Conservation (phyloP, 768 basidiomycete genomes). For the Termitomyces sp. region DNA sequence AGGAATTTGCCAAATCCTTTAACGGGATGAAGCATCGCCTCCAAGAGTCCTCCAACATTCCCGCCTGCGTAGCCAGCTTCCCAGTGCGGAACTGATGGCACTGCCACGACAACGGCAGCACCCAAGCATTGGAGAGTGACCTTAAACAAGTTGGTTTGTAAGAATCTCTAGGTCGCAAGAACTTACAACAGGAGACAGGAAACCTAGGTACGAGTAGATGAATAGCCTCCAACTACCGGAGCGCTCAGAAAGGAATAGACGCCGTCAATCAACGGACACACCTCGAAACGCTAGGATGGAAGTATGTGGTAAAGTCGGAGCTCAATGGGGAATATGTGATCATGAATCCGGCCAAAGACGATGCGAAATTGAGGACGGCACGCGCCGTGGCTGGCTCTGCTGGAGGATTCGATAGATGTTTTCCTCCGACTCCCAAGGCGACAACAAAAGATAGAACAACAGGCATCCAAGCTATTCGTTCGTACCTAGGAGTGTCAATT, state of each 20-base stretch:
- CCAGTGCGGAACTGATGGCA: slow-evolving; percentile 59
- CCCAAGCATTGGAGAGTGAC: slow-evolving; percentile 49
- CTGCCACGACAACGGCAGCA: slow-evolving; percentile 61
- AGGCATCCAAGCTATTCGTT: slow-evolving; percentile 74
- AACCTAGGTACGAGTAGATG: slow-evolving; percentile 64
- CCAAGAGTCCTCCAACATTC: slow-evolving; percentile 69
- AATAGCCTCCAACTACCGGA: slow-evolving; percentile 59
- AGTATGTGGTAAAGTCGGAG: slow-evolving; percentile 78
- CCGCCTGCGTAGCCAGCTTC: slow-evolving; percentile 49
- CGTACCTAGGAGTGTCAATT: slow-evolving; percentile 45
- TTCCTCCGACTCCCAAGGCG: slow-evolving; percentile 69
- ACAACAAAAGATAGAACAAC: slow-evolving; percentile 72
- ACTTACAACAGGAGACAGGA: slow-evolving; percentile 55
- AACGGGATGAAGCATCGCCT: slow-evolving; percentile 67
- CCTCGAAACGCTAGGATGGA: slow-evolving; percentile 56
- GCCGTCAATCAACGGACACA: slow-evolving; percentile 16
- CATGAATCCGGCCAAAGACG: slow-evolving; percentile 70
- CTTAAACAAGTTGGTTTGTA: slow-evolving; percentile 17
- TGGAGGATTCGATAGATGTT: slow-evolving; percentile 54
- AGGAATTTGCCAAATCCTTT: slow-evolving; percentile 78
- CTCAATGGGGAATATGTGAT: slow-evolving; percentile 59
- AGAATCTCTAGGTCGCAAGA: background rate
- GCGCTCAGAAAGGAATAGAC: background rate
- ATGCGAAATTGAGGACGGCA: slow-evolving; percentile 60
- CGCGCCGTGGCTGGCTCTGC: slow-evolving; percentile 51